phyloP scores from a whole-genome alignment of 2,329 filamentous ascomycete species.

The Colletotrichum destructivum region DNA sequence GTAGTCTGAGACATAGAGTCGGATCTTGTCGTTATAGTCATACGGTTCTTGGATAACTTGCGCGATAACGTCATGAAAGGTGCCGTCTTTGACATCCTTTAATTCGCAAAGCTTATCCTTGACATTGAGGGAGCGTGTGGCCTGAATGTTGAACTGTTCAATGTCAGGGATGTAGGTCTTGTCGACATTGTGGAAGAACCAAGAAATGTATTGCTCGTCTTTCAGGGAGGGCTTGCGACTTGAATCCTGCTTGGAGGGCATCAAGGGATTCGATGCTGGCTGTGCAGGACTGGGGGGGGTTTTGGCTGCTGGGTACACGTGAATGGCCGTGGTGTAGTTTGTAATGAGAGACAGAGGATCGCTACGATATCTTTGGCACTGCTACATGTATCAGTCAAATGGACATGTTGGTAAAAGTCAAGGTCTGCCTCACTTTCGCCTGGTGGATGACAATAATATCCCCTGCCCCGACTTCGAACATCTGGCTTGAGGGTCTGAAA shows the following conservation, averaged over 20 bases:
- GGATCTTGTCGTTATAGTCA: constrained; percentile 61
- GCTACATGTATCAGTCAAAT: constrained; percentile 18
- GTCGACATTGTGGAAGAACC: constrained; percentile 61
- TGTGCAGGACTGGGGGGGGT: constrained; percentile 57
- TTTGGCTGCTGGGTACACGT: constrained; percentile 58
- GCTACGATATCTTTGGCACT: constrained; percentile 60
- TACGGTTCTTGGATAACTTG: constrained; percentile 74
- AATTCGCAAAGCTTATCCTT: constrained; percentile 76
- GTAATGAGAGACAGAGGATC: constrained; percentile 60
- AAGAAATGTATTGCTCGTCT: constrained; percentile 62
- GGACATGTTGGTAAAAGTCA: background rate
- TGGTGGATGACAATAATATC: constrained; percentile 77
- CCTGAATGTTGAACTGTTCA: constrained; percentile 59
- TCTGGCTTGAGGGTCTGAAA: constrained; percentile 68
- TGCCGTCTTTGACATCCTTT: constrained; percentile 69
- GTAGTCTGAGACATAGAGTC: constrained; percentile 87
- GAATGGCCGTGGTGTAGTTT: constrained; percentile 58
- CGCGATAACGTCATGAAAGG: constrained; percentile 79
- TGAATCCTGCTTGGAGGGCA: constrained; percentile 43
- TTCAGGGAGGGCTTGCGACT: constrained; percentile 44
- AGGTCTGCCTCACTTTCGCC: constrained; percentile 63
- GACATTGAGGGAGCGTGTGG: constrained; percentile 57
- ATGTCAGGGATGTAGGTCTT: constrained; percentile 60
- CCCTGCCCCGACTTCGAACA: constrained; percentile 63
- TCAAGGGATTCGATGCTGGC: constrained; percentile 46